Conservation (phyloP, 371 early-diverging fungal genomes). For the Actinomortierella ambigua region DNA sequence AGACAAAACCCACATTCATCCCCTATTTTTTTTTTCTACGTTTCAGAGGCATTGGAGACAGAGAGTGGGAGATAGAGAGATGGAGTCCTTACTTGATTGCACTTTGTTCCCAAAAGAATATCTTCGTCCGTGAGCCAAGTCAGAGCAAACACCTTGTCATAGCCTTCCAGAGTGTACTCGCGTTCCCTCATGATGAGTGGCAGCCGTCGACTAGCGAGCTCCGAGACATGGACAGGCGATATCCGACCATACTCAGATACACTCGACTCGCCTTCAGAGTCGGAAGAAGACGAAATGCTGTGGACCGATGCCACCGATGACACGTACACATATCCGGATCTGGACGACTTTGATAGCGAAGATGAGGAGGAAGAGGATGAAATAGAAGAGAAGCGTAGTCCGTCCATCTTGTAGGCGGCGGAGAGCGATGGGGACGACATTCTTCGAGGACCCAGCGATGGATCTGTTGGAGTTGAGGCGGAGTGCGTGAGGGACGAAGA, state of each 20-base stretch:
- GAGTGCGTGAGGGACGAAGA: not conserved
- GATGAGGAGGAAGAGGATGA: no score
- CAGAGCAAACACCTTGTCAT: slow-evolving; percentile 67
- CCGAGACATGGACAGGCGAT: not conserved
- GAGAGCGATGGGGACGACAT: slow-evolving; percentile 31
- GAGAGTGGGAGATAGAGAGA: not conserved
- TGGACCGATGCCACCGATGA: no score
- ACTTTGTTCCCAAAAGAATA: slow-evolving; percentile 70
- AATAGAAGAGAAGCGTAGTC: no score
- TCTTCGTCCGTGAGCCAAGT: slow-evolving; percentile 56
- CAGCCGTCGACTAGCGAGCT: slow-evolving; percentile 18
- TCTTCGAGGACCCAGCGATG: slow-evolving; percentile 13
- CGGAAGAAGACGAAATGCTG: no score
- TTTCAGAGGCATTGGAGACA: no score
- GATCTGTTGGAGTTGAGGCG: no score
- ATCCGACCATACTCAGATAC: no score
- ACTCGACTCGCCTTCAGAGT: no score
- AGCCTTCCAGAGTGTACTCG: slow-evolving; percentile 23
- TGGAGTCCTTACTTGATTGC: slow-evolving; percentile 48
- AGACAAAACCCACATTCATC: not conserved
- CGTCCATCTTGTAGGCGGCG: not conserved
- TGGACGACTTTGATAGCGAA: no score
- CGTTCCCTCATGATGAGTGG: slow-evolving; percentile 25
- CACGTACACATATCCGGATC: no score
- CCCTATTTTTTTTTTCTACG: not conserved